Base-by-base conservation (phyloP, 805 yeast genomes). In the Saccharomycodes ludwigii region DNA sequence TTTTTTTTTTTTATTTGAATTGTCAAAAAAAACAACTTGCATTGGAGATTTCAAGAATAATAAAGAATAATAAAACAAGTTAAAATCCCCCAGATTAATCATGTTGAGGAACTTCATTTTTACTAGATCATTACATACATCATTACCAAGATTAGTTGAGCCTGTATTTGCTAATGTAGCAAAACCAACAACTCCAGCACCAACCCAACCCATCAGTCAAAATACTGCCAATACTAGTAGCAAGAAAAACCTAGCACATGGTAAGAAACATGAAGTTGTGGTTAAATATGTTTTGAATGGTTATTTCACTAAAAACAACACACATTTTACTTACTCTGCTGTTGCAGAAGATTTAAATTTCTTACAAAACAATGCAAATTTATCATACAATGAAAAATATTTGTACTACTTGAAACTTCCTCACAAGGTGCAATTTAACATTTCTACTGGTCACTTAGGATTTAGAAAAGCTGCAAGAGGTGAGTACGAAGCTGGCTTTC, bases 401-500 rank as follows among this genome's bases (percentile, higher is more conserved):
- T 63, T 84, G 30, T 80, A 84, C 52, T 77, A 78, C 58, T 61
- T 83, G 43, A 73, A 78, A 39, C 69, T 86, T 30, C 91, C 85
- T 17, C 88, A 86, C 56, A 77, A 73, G 40, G 75, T 78, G 18
- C 66, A 71, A 40, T 51, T 77, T 27, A 71, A 77, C 15, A 59
- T 82, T 31, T 70, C 83, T 6, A 78, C 95, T 0, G 98, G 98
- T 31, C 73, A 71, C 50, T 63, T 84, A 31, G 98, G 97, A 3
- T 88, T 85, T 64, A 71, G 84, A 48, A 84, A 85, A 48, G 72
- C 91, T 12, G 84, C 84, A 35, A 74, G 95, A 57, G 83, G 93
- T 30, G 94, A 84, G 54, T 83, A 82, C 48, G 98, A 88, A 58
- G 95, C 95, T 1, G 79, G 79, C 10, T 86, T 78, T 63, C 95